Evolutionary conservation across 2,329 filamentous ascomycete species (phyloP), one percentile per base, ranked within the genome.

Genomic region (Cryphonectria naterciae): DNA sequence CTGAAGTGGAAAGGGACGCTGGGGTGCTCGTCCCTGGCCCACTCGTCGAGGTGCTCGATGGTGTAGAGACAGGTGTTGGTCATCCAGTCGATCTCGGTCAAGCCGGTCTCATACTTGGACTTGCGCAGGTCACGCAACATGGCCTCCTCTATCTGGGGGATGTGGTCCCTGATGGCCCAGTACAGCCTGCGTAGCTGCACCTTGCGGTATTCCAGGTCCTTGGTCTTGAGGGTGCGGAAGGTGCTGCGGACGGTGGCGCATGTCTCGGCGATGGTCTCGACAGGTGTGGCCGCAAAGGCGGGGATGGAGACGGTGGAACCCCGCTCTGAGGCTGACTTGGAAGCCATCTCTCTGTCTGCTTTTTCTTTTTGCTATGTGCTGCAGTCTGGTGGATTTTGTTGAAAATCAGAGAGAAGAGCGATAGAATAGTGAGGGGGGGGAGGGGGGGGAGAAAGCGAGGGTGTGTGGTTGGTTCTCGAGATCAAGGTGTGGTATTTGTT

Each of bases 171-270:
- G 75, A 98, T 81, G 10, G 88, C 94, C 96, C 96, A 98, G 85
- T 97, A 98, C 70, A 98, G 90, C 86, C 94, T 95, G 76, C 95
- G 92, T 73, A 99, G 89, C 86, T 98, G 96, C 68, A 89, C 86
- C 74, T 95, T 85, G 74, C 96, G 91, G 84, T 92, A 98, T 77
- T 93, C 88, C 72, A 98, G 79, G 68, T 93, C 87, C 79, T 94
- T 94, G 60, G 95, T 98, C 83, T 91, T 92, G 80, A 94, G 91
- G 25, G 92, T 87, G 76, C 87, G 86, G 82, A 93, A 98, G n/a
- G 91, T 89, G 67, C 85, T 82, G 77, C 90, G 90, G 60, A 92
- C 83, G 8, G 83, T 86, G 70, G 87, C 84, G 78, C 90, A 87
- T 58, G 87, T 87, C 72, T 80, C 79, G 19, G 89, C 82, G 79